Base-by-base conservation (phyloP, 768 basidiomycete genomes). In the Candolleomyces efflorescens region DNA sequence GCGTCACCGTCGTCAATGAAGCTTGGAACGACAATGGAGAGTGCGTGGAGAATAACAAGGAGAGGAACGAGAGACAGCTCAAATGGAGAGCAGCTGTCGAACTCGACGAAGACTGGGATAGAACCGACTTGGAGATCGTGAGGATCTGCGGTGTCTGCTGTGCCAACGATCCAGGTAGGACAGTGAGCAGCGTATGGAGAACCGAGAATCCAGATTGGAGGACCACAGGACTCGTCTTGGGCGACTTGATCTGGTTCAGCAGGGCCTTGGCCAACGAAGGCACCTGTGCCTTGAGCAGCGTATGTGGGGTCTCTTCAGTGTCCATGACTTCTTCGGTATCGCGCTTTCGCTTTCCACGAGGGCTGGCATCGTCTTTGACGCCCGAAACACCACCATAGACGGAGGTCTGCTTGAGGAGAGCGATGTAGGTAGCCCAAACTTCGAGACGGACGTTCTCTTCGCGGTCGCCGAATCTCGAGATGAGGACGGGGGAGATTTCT, bases 381-480 rank as follows among this genome's bases (percentile, higher is more conserved):
- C 84, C 83, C 1, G 82, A 75, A 2, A 81, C 69, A 10, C 86
- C 86, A 17, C 89, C 91, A 59, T 93, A 94, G 48, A 92, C 76
- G 20, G 81, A 78, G 1, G 94, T 95, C 73, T 96, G 95, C 52
- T 81, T 89, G 41, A 99, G 80, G 11, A 99, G 80, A 0, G 81
- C 74, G 36, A 81, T 83, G 67, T 95, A 95, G 0, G 96, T 89
- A 0, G 87, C 78, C 89, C 96, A 95, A 15, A 98, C 80, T 69
- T 99, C 97, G 26, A 97, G 75, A 32, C 90, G 83, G 27, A 98
- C 97, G 3, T 91, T 96, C 66, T 94, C 90, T 73, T 99, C 97
- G 45, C 97, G 87, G 69, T 99, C 97, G 41, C 86, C 87, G 62
- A 98, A 95, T 32, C 96, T 83, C 2, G 92, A 87, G 56, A 97